phyloP scores from a whole-genome alignment of 768 basidiomycete species.

The Jaapia argillacea region DNA sequence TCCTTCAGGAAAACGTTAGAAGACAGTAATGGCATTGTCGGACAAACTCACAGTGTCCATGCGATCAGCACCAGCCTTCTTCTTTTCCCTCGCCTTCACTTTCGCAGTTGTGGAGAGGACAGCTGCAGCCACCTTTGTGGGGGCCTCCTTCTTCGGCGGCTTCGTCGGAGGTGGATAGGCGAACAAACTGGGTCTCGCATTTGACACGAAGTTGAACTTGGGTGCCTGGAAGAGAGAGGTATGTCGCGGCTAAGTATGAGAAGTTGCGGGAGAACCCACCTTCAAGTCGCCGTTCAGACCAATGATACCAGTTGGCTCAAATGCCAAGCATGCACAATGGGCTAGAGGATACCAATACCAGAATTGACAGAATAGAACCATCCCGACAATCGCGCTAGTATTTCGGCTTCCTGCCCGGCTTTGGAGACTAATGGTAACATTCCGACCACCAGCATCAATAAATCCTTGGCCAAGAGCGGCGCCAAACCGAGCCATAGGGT shows the following conservation, averaged over 20 bases:
- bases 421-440: slow-evolving; percentile 89
- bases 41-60: slow-evolving; percentile 67
- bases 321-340: slow-evolving; percentile 85
- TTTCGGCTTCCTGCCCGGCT: slow-evolving; percentile 90
- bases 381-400: slow-evolving; percentile 93
- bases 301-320: slow-evolving; percentile 93
- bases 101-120: slow-evolving; percentile 96
- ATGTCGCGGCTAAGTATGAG: too few species aligned
- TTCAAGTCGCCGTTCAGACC: slow-evolving; percentile 81
- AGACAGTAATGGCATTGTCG: neutral
- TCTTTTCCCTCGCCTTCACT: slow-evolving; percentile 92
- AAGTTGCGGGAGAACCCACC: slow-evolving; percentile 38
- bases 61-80: slow-evolving; percentile 73
- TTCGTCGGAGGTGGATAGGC: slow-evolving; percentile 84
- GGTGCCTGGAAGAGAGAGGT: slow-evolving; percentile 39
- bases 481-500: slow-evolving; percentile 97
- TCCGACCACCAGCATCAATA: slow-evolving; percentile 95
- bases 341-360: slow-evolving; percentile 99
- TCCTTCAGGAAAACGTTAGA: slow-evolving; percentile 29
- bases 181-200: slow-evolving; percentile 84
- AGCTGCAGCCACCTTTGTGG: slow-evolving; percentile 86
- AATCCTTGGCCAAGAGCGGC: slow-evolving; percentile 94
- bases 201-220: slow-evolving; percentile 84
- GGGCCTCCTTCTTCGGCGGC: slow-evolving; percentile 87
- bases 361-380: slow-evolving; percentile 96